These are phyloP conservation scores for Ceratobasidium sp. DNA, from an alignment of 1,284 basidiomycete species.

Conservation along the genomic window DNA sequence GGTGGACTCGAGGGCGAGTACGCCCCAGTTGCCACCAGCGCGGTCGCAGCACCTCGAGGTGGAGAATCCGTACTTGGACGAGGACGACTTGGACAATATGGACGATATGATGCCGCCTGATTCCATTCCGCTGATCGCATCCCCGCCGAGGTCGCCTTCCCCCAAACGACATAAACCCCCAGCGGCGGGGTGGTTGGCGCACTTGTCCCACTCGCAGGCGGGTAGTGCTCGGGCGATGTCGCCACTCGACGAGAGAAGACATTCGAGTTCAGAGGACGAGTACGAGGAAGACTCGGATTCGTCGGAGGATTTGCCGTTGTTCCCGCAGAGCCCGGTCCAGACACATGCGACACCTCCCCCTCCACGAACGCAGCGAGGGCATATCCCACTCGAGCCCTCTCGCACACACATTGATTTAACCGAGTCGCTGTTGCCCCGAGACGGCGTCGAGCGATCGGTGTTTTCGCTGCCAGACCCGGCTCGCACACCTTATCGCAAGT, in stretches of 20 bases:
- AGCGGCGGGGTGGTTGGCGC: slow-evolving; percentile 72
- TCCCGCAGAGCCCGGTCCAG: slow-evolving; percentile 53
- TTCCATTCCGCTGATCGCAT: slow-evolving; percentile 60
- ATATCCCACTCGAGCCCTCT: slow-evolving; percentile 50
- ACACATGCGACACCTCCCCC: slow-evolving; percentile 52
- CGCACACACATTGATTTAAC: slow-evolving; percentile 67
- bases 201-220: slow-evolving; percentile 59
- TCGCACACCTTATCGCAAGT: slow-evolving; percentile 64
- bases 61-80: slow-evolving; percentile 41
- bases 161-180: slow-evolving; percentile 49
- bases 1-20: slow-evolving; percentile 39
- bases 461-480: slow-evolving; percentile 77
- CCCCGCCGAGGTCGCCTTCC: slow-evolving; percentile 45
- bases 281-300: slow-evolving; percentile 22
- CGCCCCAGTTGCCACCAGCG: slow-evolving; percentile 35
- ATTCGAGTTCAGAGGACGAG: slow-evolving; percentile 23
- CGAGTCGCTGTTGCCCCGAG: slow-evolving; percentile 72
- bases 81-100: slow-evolving; percentile 53
- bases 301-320: slow-evolving; percentile 38
- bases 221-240: slow-evolving; percentile 52
- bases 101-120: slow-evolving; percentile 74
- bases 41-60: slow-evolving; percentile 31
- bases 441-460: slow-evolving; percentile 64
- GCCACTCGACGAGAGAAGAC: slow-evolving; percentile 47
- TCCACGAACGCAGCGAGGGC: slow-evolving; percentile 44